Evolutionary conservation across 306 rosid species (phyloP).

Genomic region (Cicer chorassanicum): DNA sequence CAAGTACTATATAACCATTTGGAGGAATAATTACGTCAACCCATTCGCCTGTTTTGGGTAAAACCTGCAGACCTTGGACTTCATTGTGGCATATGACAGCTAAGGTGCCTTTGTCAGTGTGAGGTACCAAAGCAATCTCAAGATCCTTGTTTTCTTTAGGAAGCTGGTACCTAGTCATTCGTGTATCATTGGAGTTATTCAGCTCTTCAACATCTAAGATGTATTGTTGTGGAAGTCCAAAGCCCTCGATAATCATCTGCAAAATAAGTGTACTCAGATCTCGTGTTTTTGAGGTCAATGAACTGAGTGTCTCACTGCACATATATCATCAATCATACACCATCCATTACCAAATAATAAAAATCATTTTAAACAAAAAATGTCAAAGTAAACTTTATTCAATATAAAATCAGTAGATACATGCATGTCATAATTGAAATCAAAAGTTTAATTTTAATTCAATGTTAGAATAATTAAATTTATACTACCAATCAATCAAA

Average conservation of each 20-base stretch:
- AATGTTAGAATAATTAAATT: no score
- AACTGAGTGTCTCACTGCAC: conserved; percentile 48
- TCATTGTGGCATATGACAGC: conserved; percentile 55
- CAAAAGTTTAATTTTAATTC: not conserved
- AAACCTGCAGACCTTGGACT: conserved; percentile 57
- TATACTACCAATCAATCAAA: no score
- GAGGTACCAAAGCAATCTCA: conserved; percentile 42
- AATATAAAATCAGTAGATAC: not conserved
- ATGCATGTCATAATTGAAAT: not conserved
- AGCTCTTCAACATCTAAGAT: conserved; percentile 37
- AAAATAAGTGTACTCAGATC: conserved; percentile 40
- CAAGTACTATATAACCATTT: conserved; percentile 41
- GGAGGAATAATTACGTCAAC: conserved; percentile 41
- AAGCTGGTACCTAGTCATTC: conserved; percentile 54
- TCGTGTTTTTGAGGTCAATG: conserved; percentile 46
- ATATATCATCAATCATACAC: not conserved
- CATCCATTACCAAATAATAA: no score
- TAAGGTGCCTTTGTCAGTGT: conserved; percentile 53
- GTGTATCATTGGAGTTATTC: conserved; percentile 18
- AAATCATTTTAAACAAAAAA: not conserved
- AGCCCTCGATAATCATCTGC: conserved; percentile 55
- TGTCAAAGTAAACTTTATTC: not conserved
- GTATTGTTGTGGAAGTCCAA: conserved; percentile 46
- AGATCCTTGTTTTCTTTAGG: conserved; percentile 33
- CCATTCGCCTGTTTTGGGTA: conserved; percentile 58